Percentiles rank a stretch among this genome's conserved stretches.
Conservation (phyloP, 2,329 filamentous ascomycete species). For the Botrytis paeoniae region DNA sequence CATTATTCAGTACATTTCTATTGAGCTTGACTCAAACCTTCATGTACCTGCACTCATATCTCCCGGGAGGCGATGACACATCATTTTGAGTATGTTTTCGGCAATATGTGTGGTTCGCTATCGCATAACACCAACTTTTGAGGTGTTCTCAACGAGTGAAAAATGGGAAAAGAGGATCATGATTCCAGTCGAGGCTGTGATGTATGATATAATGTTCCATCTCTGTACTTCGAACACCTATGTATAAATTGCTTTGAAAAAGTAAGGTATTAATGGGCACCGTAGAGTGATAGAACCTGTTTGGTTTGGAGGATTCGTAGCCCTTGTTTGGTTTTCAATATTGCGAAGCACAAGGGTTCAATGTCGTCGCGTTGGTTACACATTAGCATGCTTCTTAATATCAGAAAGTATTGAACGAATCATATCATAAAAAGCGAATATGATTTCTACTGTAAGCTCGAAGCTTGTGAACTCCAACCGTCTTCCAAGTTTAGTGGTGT, state of each 20-base stretch:
- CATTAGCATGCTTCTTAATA: not conserved
- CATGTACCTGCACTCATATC: not conserved
- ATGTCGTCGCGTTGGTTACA: not conserved
- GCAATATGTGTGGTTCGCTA: too few relatives aligned
- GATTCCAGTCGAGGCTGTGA: not conserved
- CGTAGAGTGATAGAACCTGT: not conserved
- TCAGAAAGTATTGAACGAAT: not conserved
- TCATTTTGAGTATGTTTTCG: too few relatives aligned
- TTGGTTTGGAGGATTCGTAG: not conserved
- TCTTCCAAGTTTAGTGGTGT: not conserved
- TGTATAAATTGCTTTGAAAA: not conserved
- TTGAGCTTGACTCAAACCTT: too few relatives aligned
- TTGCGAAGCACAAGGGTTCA: not conserved
- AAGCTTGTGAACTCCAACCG: not conserved
- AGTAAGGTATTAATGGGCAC: not conserved
- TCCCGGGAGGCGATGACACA: not conserved
- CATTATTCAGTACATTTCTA: too few relatives aligned
- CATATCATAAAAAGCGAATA: not conserved
- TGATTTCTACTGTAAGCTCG: not conserved
- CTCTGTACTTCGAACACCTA: not conserved
- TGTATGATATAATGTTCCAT: not conserved
- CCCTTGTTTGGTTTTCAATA: not conserved
- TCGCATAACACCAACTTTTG: not conserved
- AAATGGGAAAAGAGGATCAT: not conserved
- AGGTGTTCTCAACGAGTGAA: not conserved